phyloP scores from a whole-genome alignment of 1,284 basidiomycete species.

The Coriolopsis trogii region DNA sequence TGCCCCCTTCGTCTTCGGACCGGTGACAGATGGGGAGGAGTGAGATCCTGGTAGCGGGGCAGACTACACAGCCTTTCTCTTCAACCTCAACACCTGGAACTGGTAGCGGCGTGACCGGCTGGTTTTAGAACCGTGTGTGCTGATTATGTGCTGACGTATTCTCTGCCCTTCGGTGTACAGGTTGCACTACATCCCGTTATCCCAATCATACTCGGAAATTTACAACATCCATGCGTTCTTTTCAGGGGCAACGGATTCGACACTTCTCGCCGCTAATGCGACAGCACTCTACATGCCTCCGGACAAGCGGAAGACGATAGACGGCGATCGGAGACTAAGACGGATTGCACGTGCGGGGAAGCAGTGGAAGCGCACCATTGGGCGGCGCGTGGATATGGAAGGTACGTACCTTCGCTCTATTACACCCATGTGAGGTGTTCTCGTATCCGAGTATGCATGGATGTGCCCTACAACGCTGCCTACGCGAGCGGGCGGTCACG shows the following conservation, averaged over 20 bases:
- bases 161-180: conserved; percentile 40
- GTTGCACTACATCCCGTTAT: conserved; percentile 93
- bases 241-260: conserved; percentile 73
- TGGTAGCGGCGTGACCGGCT: too few species aligned
- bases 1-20: too few species aligned
- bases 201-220: conserved; percentile 83
- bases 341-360: conserved; percentile 88
- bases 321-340: conserved; percentile 75
- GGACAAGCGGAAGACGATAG: conserved; percentile 43
- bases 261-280: conserved; percentile 59
- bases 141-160: too few species aligned
- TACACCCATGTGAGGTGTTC: too few species aligned
- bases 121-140: too few species aligned
- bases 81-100: too few species aligned
- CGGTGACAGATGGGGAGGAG: too few species aligned
- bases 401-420: conserved; percentile 51
- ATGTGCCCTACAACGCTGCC: too few species aligned
- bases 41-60: too few species aligned
- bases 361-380: conserved; percentile 86
- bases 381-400: conserved; percentile 88
- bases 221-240: conserved; percentile 93
- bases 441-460: too few species aligned
- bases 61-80: too few species aligned
- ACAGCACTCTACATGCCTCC: conserved; percentile 35
- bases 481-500: too few species aligned